Percentiles rank a stretch among this genome's conserved stretches.
These are phyloP conservation scores for Coffea humblotiana DNA, from an alignment of 305 asterid genomes.

Conservation along the genomic window DNA sequence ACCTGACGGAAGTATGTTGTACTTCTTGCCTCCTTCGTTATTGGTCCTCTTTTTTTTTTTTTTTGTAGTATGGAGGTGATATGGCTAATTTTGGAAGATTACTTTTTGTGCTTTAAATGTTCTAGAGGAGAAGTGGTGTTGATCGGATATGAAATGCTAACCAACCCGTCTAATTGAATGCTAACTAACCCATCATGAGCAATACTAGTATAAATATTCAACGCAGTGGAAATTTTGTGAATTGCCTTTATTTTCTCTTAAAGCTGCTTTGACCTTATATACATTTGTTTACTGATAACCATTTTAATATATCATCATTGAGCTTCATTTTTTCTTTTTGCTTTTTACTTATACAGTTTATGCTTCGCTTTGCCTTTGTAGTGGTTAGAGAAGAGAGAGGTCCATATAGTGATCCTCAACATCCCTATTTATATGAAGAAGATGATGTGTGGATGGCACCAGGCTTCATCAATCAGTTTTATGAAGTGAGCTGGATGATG, in stretches of 20 bases:
- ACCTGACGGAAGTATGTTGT: slow-evolving; percentile 94
- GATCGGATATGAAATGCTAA: not conserved
- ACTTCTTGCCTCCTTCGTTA: not conserved
- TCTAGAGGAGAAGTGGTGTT: not conserved
- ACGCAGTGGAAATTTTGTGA: no score
- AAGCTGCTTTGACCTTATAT: no score
- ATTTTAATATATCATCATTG: not conserved
- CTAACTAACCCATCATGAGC: no score
- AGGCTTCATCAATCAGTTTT: slow-evolving; percentile 95
- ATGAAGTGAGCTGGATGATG: slow-evolving; percentile 55
- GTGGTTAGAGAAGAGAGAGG: slow-evolving; percentile 96
- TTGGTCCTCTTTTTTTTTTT: not conserved
- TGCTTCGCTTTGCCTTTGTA: slow-evolving; percentile 28
- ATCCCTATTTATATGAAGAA: slow-evolving; percentile 88
- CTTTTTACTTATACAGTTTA: slow-evolving; percentile 7
- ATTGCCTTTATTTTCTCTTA: no score
- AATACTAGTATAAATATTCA: no score
- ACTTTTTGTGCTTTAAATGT: no score
- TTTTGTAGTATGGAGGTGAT: not conserved
- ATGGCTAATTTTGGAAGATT: not conserved
- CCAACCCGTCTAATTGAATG: no score
- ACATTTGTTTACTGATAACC: not conserved
- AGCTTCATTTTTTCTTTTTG: not conserved
- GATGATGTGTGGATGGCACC: slow-evolving; percentile 99
- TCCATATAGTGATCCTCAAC: slow-evolving; percentile 96